A percentile compares a stretch with the other conserved stretches of the same genome.
Evolutionary conservation across 805 yeast species (phyloP).

Genomic region (Metschnikowia reukaufii): DNA sequence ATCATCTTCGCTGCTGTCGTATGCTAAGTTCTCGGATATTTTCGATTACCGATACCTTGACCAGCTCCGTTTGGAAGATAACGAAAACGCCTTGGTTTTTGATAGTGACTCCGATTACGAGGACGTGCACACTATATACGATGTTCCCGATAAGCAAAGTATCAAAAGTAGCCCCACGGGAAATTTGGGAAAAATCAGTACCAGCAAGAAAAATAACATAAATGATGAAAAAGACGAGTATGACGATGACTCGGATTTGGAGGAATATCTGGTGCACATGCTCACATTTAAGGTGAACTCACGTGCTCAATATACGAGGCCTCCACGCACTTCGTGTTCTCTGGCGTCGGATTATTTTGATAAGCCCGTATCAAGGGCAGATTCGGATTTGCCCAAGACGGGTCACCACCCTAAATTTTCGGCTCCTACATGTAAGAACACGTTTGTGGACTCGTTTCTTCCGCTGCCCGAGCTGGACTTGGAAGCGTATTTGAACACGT

Average conservation of each 20-base stretch:
- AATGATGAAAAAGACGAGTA: not conserved
- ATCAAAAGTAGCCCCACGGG: not conserved
- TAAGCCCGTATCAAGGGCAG: not conserved
- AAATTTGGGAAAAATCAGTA: too few species aligned
- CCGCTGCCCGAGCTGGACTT: conserved; percentile 5
- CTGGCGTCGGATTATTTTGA: conserved; percentile 15
- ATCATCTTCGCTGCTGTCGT: conserved; percentile 13
- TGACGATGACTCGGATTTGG: conserved; percentile 18
- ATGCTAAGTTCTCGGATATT: conserved; percentile 19
- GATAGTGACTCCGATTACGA: conserved; percentile 21
- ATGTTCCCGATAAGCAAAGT: not conserved
- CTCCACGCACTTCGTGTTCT: conserved; percentile 10
- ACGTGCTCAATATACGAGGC: conserved; percentile 16
- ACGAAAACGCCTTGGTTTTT: conserved; percentile 18
- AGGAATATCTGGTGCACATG: conserved; percentile 19
- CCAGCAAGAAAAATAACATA: not conserved
- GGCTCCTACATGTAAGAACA: conserved; percentile 8
- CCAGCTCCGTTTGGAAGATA: conserved; percentile 1
- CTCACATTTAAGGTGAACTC: conserved; percentile 20
- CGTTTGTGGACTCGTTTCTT: conserved; percentile 1
- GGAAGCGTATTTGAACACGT: conserved; percentile 10
- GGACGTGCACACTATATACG: conserved; percentile 2
- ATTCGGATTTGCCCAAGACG: conserved; percentile 4
- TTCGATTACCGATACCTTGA: conserved; percentile 18
- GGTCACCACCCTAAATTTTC: conserved; percentile 11